Conservation (phyloP, 2,329 filamentous ascomycete species). For the Colletotrichum graminicola region DNA sequence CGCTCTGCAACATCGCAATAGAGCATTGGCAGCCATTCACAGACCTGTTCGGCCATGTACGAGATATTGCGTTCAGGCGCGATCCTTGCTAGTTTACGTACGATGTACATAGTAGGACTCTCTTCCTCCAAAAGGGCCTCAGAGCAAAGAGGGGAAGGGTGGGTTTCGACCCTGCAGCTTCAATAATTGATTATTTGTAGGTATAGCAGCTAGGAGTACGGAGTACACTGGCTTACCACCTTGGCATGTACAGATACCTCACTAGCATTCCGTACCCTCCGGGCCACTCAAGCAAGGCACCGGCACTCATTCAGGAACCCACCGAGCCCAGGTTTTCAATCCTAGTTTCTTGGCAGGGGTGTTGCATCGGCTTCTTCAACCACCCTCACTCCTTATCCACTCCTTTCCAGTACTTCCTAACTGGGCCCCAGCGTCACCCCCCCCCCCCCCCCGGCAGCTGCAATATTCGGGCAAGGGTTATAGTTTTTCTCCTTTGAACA, state of each 20-base stretch:
- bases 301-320: constrained; percentile 41
- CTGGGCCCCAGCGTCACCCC: not conserved
- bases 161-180: constrained; percentile 25
- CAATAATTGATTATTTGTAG: not conserved
- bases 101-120: not conserved
- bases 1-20: constrained; percentile 18
- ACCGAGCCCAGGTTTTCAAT: constrained; percentile 34
- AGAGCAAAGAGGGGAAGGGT: constrained; percentile 13
- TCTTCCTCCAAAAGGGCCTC: constrained; percentile 24
- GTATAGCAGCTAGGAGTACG: not conserved
- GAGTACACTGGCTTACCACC: not conserved
- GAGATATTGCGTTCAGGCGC: constrained; percentile 34
- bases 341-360: constrained; percentile 30
- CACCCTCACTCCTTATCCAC: constrained; percentile 27
- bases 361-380: constrained; percentile 27
- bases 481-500: constrained; percentile 22
- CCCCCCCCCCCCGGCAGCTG: constrained; percentile 12
- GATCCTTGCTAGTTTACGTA: constrained; percentile 15
- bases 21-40: constrained; percentile 24
- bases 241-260: constrained; percentile 27
- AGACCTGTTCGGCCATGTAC: constrained; percentile 17
- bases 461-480: constrained; percentile 26
- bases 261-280: constrained; percentile 32
- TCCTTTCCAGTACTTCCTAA: constrained; percentile 15
- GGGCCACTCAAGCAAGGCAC: constrained; percentile 38